Conservation (phyloP, 2,329 filamentous ascomycete genomes). For the Dissoconium aciculare region DNA sequence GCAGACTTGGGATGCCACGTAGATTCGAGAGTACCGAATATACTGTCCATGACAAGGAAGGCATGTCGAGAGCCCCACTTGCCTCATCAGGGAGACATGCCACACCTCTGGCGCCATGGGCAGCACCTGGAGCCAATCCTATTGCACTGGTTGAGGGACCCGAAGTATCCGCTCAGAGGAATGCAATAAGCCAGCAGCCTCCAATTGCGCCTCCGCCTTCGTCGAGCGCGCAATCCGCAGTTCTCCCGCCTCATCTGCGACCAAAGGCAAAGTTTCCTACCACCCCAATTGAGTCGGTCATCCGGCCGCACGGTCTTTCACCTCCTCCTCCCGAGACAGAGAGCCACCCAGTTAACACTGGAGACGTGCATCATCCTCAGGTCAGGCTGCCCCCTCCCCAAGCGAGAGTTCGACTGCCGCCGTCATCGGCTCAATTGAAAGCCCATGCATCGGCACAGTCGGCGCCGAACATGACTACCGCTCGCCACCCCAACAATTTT, state of each 20-base stretch:
- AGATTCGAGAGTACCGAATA: slow-evolving; percentile 17
- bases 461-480: slow-evolving; percentile 28
- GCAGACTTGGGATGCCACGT: slow-evolving; percentile 18
- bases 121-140: too few species aligned
- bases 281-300: slow-evolving; percentile 14
- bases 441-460: slow-evolving; percentile 24
- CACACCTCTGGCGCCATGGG: too few species aligned
- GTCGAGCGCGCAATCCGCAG: slow-evolving; percentile 16
- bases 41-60: slow-evolving; percentile 18
- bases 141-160: background rate
- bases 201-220: slow-evolving; percentile 18
- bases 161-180: too few species aligned
- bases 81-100: too few species aligned
- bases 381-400: slow-evolving; percentile 55
- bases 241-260: slow-evolving; percentile 16
- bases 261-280: slow-evolving; percentile 11
- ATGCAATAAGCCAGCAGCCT: too few species aligned
- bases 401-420: slow-evolving; percentile 70
- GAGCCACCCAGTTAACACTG: slow-evolving; percentile 58
- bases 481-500: slow-evolving; percentile 25
- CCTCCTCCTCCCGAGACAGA: slow-evolving; percentile 58
- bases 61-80: too few species aligned
- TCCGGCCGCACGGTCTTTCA: slow-evolving; percentile 18
- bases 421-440: slow-evolving; percentile 30
- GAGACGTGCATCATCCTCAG: slow-evolving; percentile 48